phyloP scores from a whole-genome alignment of 2,329 filamentous ascomycete species.

The Claviceps sp. region DNA sequence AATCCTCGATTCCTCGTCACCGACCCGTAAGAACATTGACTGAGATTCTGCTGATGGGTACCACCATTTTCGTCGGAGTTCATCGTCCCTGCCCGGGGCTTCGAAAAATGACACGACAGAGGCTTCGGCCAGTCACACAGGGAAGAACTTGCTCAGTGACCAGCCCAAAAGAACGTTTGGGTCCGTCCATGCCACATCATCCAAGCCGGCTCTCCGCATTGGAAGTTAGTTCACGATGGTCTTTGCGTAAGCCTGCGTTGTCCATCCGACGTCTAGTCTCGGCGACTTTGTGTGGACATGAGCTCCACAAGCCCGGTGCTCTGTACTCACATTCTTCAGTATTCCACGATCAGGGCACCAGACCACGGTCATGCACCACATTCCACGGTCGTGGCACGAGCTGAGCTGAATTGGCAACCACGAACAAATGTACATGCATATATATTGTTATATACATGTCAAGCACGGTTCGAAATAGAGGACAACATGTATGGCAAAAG shows the following conservation, averaged over 20 bases:
- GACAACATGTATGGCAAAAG: not conserved
- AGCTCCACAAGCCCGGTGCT: too few species aligned
- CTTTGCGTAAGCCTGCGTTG: slow-evolving; percentile 28
- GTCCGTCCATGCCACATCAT: slow-evolving; percentile 17
- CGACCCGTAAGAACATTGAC: too few species aligned
- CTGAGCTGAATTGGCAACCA: slow-evolving; percentile 22
- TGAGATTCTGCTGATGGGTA: not conserved
- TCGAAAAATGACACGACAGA: slow-evolving; percentile 16
- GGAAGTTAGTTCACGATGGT: slow-evolving; percentile 28
- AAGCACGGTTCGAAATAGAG: not conserved
- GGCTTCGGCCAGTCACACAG: slow-evolving; percentile 17
- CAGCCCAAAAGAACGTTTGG: slow-evolving; percentile 22
- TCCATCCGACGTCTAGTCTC: slow-evolving; percentile 33
- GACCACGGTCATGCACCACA: slow-evolving; percentile 36
- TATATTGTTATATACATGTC: too few species aligned
- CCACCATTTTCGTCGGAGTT: too few species aligned
- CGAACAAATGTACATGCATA: too few species aligned
- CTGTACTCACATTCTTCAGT: too few species aligned
- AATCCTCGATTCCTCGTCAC: too few species aligned
- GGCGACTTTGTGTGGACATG: slow-evolving; percentile 25
- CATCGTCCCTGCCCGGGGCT: slow-evolving; percentile 4
- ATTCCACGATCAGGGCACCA: too few species aligned
- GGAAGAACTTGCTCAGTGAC: slow-evolving; percentile 12
- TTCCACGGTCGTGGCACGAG: slow-evolving; percentile 42
- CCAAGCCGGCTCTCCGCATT: slow-evolving; percentile 23